These are phyloP conservation scores for Trichosporon sp. DNA, from an alignment of 1,284 basidiomycete species.

Conservation along the genomic window DNA sequence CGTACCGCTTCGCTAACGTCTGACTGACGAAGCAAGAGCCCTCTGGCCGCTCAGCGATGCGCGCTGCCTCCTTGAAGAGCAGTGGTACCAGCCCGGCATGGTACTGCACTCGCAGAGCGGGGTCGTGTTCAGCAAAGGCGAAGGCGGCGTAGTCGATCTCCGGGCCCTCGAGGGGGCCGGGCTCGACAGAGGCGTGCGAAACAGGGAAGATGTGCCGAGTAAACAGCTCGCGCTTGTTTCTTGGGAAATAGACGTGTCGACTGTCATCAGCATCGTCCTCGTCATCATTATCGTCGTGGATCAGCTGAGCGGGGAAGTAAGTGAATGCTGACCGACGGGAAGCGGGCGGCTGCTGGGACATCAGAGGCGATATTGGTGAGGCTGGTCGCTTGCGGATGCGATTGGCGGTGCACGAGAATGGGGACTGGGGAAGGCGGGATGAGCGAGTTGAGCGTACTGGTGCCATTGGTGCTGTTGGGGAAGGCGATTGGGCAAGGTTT, in stretches of 20 bases:
- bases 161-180: not conserved
- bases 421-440: not conserved
- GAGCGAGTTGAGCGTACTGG: not conserved
- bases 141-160: constrained; percentile 2
- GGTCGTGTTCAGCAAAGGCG: not conserved
- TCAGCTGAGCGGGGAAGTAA: not conserved
- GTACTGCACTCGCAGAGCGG: constrained; percentile 4
- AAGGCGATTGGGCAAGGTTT: not conserved
- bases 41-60: not conserved
- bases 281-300: too few relatives aligned
- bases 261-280: not conserved
- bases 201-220: constrained; percentile 9
- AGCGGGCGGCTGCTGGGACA: not conserved
- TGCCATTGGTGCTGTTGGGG: not conserved
- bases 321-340: not conserved
- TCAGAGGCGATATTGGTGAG: not conserved
- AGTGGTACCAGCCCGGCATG: not conserved
- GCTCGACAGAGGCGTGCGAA: not conserved
- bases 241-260: not conserved
- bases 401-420: not conserved
- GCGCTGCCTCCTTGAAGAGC: not conserved
- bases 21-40: not conserved
- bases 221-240: constrained; percentile 6
- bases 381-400: not conserved
- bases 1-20: not conserved